phyloP scores from a whole-genome alignment of 129 eudicot genomes.

The Lactuca saligna region DNA sequence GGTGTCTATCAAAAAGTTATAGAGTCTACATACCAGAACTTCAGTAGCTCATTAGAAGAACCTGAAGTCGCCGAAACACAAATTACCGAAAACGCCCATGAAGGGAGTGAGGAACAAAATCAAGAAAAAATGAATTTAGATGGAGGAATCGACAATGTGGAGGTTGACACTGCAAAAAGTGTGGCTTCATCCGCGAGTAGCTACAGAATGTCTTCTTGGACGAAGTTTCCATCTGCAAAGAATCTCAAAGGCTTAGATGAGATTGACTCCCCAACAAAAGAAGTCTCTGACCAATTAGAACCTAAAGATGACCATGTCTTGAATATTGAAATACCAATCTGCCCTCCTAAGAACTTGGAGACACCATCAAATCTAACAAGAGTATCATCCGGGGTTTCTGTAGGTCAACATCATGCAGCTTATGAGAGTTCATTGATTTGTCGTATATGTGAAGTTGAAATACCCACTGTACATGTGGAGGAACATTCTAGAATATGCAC shows the following conservation, averaged over 20 bases:
- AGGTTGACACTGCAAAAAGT: conserved; percentile 70
- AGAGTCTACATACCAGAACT: conserved; percentile 37
- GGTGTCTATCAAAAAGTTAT: conserved; percentile 58
- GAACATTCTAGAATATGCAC: conserved; percentile 98
- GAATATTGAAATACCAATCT: conserved; percentile 41
- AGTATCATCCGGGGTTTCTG: conserved; percentile 52
- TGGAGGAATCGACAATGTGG: conserved; percentile 32
- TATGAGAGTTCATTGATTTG: conserved; percentile 84
- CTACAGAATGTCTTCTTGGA: conserved; percentile 77
- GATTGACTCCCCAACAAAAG: conserved; percentile 48
- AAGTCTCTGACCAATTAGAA: conserved; percentile 37
- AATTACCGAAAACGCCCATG: conserved; percentile 15
- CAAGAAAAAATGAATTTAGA: conserved; percentile 33
- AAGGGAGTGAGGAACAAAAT: conserved; percentile 30
- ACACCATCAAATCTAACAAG: conserved; percentile 41
- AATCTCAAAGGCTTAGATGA: conserved; percentile 46
- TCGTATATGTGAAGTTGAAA: conserved; percentile 98
- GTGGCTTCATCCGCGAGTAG: conserved; percentile 61
- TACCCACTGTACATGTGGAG: conserved; percentile 83
- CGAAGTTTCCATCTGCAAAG: conserved; percentile 67
- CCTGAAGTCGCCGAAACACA: conserved; percentile 34
- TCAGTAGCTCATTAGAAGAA: conserved; percentile 35
- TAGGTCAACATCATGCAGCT: conserved; percentile 46
- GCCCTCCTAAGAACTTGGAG: conserved; percentile 46
- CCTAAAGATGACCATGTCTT: conserved; percentile 42